Evolutionary conservation across 495 filamentous ascomycete species (phyloP).

Genomic region (Trichodelitschia bisporula): DNA sequence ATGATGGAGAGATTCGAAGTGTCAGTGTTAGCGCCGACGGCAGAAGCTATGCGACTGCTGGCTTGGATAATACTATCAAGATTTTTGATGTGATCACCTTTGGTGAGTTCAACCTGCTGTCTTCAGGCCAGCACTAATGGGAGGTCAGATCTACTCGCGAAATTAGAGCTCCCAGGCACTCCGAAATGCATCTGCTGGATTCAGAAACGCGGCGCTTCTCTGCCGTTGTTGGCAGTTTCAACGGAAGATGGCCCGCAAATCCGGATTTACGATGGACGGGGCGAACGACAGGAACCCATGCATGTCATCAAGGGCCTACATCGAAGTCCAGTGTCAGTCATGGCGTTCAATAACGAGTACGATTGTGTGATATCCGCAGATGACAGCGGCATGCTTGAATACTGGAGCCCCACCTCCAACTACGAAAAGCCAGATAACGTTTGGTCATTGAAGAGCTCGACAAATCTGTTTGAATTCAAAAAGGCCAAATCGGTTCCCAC

Average conservation of each 20-base stretch:
- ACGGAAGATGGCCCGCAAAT: conserved; percentile 46
- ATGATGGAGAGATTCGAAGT: conserved; percentile 59
- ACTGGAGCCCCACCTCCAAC: conserved; percentile 58
- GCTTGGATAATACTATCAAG: conserved; percentile 69
- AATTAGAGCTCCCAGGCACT: conserved; percentile 45
- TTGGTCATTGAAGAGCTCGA: conserved; percentile 76
- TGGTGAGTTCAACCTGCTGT: conserved; percentile 20
- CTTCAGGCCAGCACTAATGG: conserved; percentile 5
- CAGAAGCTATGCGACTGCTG: conserved; percentile 77
- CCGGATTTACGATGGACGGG: conserved; percentile 69
- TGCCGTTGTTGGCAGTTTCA: conserved; percentile 80
- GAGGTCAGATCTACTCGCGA: conserved; percentile 63
- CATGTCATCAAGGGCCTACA: conserved; percentile 57
- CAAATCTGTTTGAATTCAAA: conserved; percentile 89
- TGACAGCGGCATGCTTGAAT: conserved; percentile 85
- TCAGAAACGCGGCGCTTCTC: conserved; percentile 62
- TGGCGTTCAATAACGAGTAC: conserved; percentile 72
- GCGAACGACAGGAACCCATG: conserved; percentile 46
- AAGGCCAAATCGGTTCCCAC: conserved; percentile 64
- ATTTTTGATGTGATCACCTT: conserved; percentile 94
- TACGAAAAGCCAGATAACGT: conserved; percentile 87
- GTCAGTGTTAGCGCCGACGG: conserved; percentile 74
- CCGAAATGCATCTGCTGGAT: conserved; percentile 83
- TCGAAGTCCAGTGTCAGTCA: conserved; percentile 47
- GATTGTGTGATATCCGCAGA: conserved; percentile 82